A percentile compares a stretch with the other conserved stretches of the same genome.
Conservation (phyloP, 1,139 yeast species). For the Schwanniomyces etchellsii region DNA sequence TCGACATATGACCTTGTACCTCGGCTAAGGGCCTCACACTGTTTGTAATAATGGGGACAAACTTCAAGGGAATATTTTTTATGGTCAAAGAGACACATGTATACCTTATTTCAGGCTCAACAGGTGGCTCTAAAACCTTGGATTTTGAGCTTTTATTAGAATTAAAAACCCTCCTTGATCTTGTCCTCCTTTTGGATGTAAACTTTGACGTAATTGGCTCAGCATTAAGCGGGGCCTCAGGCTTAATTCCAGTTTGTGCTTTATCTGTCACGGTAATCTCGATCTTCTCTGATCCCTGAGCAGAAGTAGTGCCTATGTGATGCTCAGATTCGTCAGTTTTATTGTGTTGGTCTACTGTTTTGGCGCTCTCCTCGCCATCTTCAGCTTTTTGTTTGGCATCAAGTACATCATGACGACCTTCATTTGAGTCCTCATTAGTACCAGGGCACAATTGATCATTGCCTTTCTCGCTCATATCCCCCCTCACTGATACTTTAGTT, state of each 20-base stretch:
- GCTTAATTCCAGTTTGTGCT: too few species aligned
- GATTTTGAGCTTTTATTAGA: constrained; percentile 18
- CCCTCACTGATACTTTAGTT: constrained; percentile 9
- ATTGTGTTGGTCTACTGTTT: constrained; percentile 12
- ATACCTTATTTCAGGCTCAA: constrained; percentile 40
- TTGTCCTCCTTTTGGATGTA: constrained; percentile 15
- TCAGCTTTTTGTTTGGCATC: constrained; percentile 3
- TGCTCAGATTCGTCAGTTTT: constrained; percentile 7
- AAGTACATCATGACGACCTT: too few species aligned
- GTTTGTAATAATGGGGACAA: constrained; percentile 62
- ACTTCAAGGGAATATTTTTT: constrained; percentile 58
- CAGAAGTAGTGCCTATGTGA: neutral
- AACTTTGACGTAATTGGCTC: constrained; percentile 11
- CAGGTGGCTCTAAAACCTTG: constrained; percentile 20
- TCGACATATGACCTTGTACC: constrained; percentile 58
- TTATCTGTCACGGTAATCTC: constrained; percentile 8
- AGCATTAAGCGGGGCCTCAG: too few species aligned
- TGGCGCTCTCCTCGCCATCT: constrained; percentile 8
- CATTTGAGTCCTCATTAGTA: constrained; percentile 7
- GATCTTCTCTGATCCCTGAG: constrained; percentile 7
- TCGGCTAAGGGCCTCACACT: constrained; percentile 56
- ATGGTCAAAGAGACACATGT: constrained; percentile 63
- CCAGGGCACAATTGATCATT: constrained; percentile 8
- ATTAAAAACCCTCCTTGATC: constrained; percentile 16
- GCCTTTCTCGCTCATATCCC: neutral